These are phyloP conservation scores for Luffa acutangula DNA, from an alignment of 306 rosid genomes.

Conservation along the genomic window DNA sequence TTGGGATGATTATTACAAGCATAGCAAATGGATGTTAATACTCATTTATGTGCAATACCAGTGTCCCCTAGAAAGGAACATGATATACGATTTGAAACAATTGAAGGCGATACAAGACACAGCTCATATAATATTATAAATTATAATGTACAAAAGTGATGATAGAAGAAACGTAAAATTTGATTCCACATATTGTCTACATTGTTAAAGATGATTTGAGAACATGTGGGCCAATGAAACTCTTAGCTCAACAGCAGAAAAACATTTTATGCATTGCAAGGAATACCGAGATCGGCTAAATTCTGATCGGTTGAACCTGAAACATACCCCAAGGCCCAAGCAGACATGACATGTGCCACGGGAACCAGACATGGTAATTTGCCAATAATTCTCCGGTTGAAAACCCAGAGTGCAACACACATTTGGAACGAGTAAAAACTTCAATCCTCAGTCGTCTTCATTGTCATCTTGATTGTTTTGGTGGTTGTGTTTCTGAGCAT, in stretches of 20 bases:
- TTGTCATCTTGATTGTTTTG: constrained; percentile 41
- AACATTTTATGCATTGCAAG: background rate
- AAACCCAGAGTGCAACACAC: constrained; percentile 5
- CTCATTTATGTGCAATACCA: background rate
- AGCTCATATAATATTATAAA: background rate
- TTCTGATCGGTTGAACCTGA: constrained; percentile 1
- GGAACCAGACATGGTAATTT: background rate
- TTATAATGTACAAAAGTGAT: background rate
- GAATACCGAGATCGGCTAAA: background rate
- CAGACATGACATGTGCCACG: background rate
- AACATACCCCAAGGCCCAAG: background rate
- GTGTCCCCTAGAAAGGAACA: background rate
- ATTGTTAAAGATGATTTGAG: background rate
- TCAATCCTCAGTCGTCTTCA: constrained; percentile 49
- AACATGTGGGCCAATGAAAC: background rate
- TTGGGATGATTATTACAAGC: background rate
- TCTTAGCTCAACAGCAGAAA: background rate
- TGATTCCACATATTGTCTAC: background rate
- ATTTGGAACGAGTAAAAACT: background rate
- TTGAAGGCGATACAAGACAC: background rate
- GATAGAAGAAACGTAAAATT: background rate
- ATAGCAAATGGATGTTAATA: background rate
- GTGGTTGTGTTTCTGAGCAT: constrained; percentile 57
- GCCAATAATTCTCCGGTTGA: constrained; percentile 7
- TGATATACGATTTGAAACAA: background rate